Evolutionary conservation across 1,284 basidiomycete genomes (phyloP).

Genomic region (Ustilago trichophora): DNA sequence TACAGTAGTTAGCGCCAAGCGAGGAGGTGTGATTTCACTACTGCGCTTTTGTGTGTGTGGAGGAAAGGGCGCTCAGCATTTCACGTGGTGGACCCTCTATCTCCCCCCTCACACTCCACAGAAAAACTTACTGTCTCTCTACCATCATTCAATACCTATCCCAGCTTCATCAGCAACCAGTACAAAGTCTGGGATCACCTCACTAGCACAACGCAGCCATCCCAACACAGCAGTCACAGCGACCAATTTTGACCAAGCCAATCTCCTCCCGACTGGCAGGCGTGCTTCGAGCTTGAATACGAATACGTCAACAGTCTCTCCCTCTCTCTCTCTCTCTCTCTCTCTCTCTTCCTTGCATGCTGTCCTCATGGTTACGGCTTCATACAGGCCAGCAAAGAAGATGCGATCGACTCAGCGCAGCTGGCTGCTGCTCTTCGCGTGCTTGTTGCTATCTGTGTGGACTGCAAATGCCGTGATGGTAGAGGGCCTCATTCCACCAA

Average conservation of each 20-base stretch:
- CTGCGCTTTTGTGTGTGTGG: constrained; percentile 4
- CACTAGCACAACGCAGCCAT: too few species aligned
- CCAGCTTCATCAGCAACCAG: background rate
- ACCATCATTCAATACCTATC: background rate
- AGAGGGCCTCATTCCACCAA: constrained; percentile 21
- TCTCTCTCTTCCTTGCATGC: too few species aligned
- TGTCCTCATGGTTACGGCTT: background rate
- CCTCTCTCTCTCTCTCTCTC: too few species aligned
- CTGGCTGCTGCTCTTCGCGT: constrained; percentile 7
- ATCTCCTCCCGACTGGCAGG: too few species aligned
- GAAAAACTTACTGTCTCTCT: background rate
- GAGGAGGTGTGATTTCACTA: too few species aligned
- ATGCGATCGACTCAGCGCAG: constrained; percentile 5
- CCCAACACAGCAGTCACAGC: too few species aligned
- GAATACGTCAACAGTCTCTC: background rate
- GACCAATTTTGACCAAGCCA: background rate
- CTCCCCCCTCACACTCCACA: too few species aligned
- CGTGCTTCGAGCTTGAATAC: background rate
- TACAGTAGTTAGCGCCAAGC: too few species aligned
- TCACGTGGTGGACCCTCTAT: constrained; percentile 1
- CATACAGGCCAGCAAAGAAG: background rate
- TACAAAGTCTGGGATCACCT: too few species aligned
- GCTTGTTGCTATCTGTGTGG: constrained; percentile 7
- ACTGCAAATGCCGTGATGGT: constrained; percentile 14
- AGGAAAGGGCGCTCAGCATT: constrained; percentile 5